Percentiles rank a stretch among this genome's conserved stretches.
Conservation (phyloP, 2,329 filamentous ascomycete genomes). For the Penicillium psychrosexuale region DNA sequence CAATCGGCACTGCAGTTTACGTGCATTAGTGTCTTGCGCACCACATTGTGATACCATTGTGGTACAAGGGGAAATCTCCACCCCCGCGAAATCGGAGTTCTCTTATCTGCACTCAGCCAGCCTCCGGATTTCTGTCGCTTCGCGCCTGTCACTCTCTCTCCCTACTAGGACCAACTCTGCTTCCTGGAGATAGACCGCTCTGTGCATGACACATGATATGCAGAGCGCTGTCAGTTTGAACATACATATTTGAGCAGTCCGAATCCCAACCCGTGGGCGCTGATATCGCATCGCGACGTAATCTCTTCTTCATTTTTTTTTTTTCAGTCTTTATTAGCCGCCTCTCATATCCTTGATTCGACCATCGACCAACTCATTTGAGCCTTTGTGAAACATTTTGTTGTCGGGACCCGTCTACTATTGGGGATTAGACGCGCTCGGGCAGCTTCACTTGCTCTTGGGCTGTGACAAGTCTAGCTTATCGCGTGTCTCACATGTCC, state of each 20-base stretch:
- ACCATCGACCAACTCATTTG: not conserved
- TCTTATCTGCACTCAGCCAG: slow-evolving; percentile 1
- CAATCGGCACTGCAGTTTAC: not conserved
- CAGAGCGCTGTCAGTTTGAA: not conserved
- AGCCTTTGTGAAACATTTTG: not conserved
- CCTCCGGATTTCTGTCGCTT: slow-evolving; percentile 1
- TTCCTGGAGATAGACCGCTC: not conserved
- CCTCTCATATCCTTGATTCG: not conserved
- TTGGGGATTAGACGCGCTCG: not conserved
- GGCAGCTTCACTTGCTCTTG: not conserved
- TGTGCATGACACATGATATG: not conserved
- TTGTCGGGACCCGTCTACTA: not conserved
- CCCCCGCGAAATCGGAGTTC: not conserved
- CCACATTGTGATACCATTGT: not conserved
- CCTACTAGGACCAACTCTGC: not conserved
- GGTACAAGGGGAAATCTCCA: not conserved
- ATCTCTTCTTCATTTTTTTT: not conserved
- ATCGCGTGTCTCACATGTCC: slow-evolving; percentile 6
- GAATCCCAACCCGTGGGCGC: not conserved
- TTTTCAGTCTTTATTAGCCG: not conserved
- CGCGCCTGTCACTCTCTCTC: not conserved
- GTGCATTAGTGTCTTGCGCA: not conserved
- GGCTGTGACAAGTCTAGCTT: not conserved
- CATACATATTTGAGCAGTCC: not conserved
- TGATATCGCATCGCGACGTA: not conserved